phyloP scores from a whole-genome alignment of 345 rosid species.

The Populus nigra region DNA sequence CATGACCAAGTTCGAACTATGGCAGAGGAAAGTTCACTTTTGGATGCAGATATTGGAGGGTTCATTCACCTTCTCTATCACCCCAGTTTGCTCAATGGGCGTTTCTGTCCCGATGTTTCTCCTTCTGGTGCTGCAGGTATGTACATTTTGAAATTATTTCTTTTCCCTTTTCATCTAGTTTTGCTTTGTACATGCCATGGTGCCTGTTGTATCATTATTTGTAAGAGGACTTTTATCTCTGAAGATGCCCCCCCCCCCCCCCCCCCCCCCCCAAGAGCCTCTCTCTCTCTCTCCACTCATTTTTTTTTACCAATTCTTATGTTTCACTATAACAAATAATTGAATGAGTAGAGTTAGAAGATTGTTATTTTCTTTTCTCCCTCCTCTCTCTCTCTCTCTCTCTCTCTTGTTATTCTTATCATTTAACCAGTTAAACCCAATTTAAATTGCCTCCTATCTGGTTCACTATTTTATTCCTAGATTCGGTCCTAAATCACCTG shows the following conservation, averaged over 20 bases:
- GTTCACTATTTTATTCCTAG: background rate
- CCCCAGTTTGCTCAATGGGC: slow-evolving; percentile 81
- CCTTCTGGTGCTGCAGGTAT: slow-evolving; percentile 89
- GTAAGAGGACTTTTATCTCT: background rate
- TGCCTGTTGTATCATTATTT: background rate
- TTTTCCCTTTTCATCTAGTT: background rate
- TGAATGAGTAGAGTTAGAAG: background rate
- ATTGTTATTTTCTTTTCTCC: background rate
- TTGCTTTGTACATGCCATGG: background rate
- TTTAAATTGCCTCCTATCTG: background rate
- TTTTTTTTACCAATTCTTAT: background rate
- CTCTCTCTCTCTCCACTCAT: too few relatives aligned
- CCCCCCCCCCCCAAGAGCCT: background rate
- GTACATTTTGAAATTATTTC: background rate
- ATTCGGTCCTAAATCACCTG: background rate
- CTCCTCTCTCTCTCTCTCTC: background rate
- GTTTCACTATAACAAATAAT: background rate
- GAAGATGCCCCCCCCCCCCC: too few relatives aligned
- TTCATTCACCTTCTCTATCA: slow-evolving; percentile 86
- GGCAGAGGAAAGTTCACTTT: slow-evolving; percentile 76
- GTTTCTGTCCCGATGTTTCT: slow-evolving; percentile 98
- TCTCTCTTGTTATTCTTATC: background rate
- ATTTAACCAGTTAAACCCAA: background rate
- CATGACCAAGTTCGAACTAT: slow-evolving; percentile 52
- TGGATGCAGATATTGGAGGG: slow-evolving; percentile 92